These are phyloP conservation scores for Neopestalotiopsis sp. DNA, from an alignment of 2,329 filamentous ascomycete species.

Conservation along the genomic window DNA sequence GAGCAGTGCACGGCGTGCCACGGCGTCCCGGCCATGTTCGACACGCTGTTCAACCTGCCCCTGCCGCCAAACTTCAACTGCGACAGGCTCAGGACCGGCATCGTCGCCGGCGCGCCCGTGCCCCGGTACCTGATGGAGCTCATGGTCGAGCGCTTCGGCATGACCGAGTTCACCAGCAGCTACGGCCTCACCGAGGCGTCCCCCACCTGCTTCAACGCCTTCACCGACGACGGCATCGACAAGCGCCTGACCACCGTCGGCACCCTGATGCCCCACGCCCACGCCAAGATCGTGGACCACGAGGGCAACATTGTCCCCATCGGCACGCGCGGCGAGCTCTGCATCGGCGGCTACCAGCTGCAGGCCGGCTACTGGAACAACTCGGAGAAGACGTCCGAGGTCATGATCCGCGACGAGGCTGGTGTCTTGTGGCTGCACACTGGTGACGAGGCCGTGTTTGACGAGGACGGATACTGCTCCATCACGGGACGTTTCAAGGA, in stretches of 20 bases:
- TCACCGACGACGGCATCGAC: slow-evolving; percentile 72
- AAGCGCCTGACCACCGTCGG: slow-evolving; percentile 74
- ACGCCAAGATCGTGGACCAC: slow-evolving; percentile 77
- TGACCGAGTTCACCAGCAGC: slow-evolving; percentile 74
- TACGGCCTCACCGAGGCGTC: slow-evolving; percentile 79
- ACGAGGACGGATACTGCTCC: slow-evolving; percentile 70
- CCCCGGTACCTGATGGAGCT: slow-evolving; percentile 76
- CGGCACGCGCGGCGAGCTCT: slow-evolving; percentile 74
- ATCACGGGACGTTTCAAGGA: slow-evolving; percentile 82
- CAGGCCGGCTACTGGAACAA: slow-evolving; percentile 73
- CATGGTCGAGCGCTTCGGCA: slow-evolving; percentile 72
- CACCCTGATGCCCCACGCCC: slow-evolving; percentile 75
- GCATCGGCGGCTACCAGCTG: slow-evolving; percentile 78
- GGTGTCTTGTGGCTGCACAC: slow-evolving; percentile 68
- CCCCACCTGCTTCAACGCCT: slow-evolving; percentile 82
- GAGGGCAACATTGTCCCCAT: slow-evolving; percentile 69
- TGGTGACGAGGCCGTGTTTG: slow-evolving; percentile 72
- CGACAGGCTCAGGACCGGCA: slow-evolving; percentile 71
- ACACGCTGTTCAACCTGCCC: slow-evolving; percentile 61
- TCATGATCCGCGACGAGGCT: slow-evolving; percentile 57
- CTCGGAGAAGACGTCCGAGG: slow-evolving; percentile 71
- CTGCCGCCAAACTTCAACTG: slow-evolving; percentile 46
- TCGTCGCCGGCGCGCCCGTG: slow-evolving; percentile 79
- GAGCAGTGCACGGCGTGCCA: slow-evolving; percentile 77
- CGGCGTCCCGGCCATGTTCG: slow-evolving; percentile 86